A percentile compares a stretch with the other conserved stretches of the same genome.
Conservation (phyloP, 2,329 filamentous ascomycete species). For the Alternaria conjuncta region DNA sequence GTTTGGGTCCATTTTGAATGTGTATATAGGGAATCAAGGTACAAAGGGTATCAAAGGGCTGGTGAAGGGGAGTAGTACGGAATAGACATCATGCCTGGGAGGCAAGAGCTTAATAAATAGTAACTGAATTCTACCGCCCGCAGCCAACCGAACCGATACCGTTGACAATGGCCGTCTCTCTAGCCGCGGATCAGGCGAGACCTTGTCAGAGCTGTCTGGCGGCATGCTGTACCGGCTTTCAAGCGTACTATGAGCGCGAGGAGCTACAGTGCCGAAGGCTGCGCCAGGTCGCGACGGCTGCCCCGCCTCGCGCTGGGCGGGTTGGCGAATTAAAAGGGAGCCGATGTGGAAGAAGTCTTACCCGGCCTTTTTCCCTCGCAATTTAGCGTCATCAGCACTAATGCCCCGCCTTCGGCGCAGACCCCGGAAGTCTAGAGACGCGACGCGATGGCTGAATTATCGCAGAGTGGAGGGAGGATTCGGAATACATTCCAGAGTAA, state of each 20-base stretch:
- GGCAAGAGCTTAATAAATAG: slow-evolving; percentile 26
- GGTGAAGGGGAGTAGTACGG: background rate
- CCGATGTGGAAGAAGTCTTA: slow-evolving; percentile 33
- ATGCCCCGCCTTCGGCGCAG: slow-evolving; percentile 34
- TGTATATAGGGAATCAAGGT: background rate
- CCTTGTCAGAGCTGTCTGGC: slow-evolving; percentile 15
- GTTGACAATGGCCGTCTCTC: slow-evolving; percentile 30
- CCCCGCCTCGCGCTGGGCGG: slow-evolving; percentile 24
- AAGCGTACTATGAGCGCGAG: slow-evolving; percentile 1
- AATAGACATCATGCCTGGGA: slow-evolving; percentile 9
- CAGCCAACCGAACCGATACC: slow-evolving; percentile 26
- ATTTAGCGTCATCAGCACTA: slow-evolving; percentile 1
- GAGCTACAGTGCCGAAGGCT: slow-evolving; percentile 30
- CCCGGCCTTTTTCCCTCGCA: slow-evolving; percentile 26
- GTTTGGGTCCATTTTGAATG: slow-evolving; percentile 21
- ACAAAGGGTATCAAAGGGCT: background rate
- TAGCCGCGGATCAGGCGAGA: slow-evolving; percentile 31
- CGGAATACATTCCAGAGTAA: background rate
- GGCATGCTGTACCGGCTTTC: slow-evolving; percentile 29
- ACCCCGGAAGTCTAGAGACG: slow-evolving; percentile 16
- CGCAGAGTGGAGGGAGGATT: background rate
- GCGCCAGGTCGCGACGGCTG: slow-evolving; percentile 15
- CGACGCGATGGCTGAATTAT: slow-evolving; percentile 13
- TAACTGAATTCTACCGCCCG: background rate
- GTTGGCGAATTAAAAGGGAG: slow-evolving; percentile 64